These are phyloP conservation scores for Croton setiger DNA, from an alignment of 441 rosid genomes.

Conservation along the genomic window DNA sequence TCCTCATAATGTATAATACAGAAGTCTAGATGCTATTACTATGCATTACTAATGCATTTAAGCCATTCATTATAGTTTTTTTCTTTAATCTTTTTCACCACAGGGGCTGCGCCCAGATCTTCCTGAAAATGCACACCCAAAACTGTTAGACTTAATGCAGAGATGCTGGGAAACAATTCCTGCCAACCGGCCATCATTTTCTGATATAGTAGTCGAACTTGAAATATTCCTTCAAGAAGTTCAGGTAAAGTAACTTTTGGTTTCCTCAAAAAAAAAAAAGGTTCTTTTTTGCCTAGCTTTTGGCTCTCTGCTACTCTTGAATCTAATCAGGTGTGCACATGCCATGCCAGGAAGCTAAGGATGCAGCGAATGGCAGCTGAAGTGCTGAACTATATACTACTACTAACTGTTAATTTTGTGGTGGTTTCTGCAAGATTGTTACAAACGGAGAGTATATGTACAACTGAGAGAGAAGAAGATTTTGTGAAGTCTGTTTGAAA, in stretches of 20 bases:
- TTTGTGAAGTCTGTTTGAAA: slow-evolving; percentile 5
- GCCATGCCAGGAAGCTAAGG: slow-evolving; percentile 31
- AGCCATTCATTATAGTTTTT: background rate
- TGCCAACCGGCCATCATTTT: slow-evolving; percentile 49
- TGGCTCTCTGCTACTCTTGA: background rate
- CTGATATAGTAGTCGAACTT: slow-evolving; percentile 49
- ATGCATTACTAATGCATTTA: background rate
- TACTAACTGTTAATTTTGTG: slow-evolving; percentile 14
- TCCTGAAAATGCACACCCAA: slow-evolving; percentile 53
- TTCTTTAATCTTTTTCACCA: background rate
- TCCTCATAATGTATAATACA: no score
- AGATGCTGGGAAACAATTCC: slow-evolving; percentile 74
- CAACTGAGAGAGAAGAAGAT: slow-evolving; percentile 26
- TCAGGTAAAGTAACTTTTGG: slow-evolving; percentile 33
- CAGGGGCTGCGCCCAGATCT: slow-evolving; percentile 73
- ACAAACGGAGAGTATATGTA: slow-evolving; percentile 15
- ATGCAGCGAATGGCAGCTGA: slow-evolving; percentile 37
- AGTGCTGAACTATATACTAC: slow-evolving; percentile 7
- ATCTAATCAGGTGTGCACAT: slow-evolving; percentile 19
- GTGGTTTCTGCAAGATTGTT: slow-evolving; percentile 10
- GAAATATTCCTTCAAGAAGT: slow-evolving; percentile 43
- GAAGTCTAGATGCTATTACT: background rate
- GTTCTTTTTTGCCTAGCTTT: no score
- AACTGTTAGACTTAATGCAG: slow-evolving; percentile 52
- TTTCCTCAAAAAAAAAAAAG: no score